A percentile compares a stretch with the other conserved stretches of the same genome.
These are phyloP conservation scores for Dionaea muscipula DNA, from an alignment of 179 eudicot species.

Conservation along the genomic window DNA sequence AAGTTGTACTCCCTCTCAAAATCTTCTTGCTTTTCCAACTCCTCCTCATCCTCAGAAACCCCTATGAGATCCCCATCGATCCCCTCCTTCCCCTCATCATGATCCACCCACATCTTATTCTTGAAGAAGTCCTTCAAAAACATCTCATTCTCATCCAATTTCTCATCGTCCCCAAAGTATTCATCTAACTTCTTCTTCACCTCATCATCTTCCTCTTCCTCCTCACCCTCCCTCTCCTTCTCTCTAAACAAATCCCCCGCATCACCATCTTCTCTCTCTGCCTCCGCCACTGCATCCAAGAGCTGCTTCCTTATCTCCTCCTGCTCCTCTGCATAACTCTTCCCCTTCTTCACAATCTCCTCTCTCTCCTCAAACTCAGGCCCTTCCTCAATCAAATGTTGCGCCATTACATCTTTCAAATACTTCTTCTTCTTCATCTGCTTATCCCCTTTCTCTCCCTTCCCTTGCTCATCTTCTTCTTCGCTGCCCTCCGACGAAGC, in stretches of 20 bases:
- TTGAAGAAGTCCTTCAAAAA: conserved; percentile 64
- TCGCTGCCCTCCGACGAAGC: conserved; percentile 32
- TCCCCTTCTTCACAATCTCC: conserved; percentile 21
- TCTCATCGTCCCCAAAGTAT: conserved; percentile 59
- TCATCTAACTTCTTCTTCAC: conserved; percentile 48
- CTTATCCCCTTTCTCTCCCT: not conserved
- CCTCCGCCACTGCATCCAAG: conserved; percentile 26
- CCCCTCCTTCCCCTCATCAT: conserved; percentile 18
- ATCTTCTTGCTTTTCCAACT: conserved; percentile 64
- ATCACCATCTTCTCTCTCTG: conserved; percentile 23
- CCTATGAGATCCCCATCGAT: conserved; percentile 23
- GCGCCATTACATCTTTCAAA: conserved; percentile 71
- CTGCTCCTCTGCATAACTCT: conserved; percentile 37
- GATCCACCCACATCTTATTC: conserved; percentile 66
- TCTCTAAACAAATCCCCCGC: conserved; percentile 42
- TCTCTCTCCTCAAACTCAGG: conserved; percentile 31
- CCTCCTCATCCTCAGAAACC: conserved; percentile 70
- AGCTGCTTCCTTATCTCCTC: conserved; percentile 38
- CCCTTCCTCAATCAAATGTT: conserved; percentile 62
- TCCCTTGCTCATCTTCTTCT: conserved; percentile 15
- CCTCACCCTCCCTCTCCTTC: conserved; percentile 22
- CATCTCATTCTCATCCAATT: conserved; percentile 45
- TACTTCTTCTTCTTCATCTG: conserved; percentile 39
- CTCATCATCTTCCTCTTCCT: conserved; percentile 31
- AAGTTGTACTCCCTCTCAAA: conserved; percentile 72